Evolutionary conservation across 2,329 filamentous ascomycete genomes (phyloP), one percentile per base, ranked within the genome.

Genomic region (Alternaria conjuncta): DNA sequence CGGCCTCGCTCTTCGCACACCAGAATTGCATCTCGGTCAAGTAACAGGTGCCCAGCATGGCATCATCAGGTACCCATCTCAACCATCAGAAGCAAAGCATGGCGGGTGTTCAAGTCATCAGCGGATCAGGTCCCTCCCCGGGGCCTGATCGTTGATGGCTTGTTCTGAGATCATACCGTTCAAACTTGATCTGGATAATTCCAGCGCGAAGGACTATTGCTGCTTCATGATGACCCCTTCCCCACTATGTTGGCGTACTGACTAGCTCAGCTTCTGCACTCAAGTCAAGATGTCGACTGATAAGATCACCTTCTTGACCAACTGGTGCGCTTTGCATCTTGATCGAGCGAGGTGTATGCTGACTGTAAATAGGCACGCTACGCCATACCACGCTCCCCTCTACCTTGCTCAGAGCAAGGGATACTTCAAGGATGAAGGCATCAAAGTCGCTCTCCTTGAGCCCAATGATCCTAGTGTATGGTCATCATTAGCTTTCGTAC

Each of bases 141-240:
- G 46, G 28, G 23, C 6, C 15, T 30, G 18, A 9, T 50, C 54
- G 53, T 20, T 11, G 30, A 50, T 51, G 46, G 30, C 60, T 64
- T 69, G 67, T 66, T 69, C 67, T 67, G 65, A 69, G 67, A 69
- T 69, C 54, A 69, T 90, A 92, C 89, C 89, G 89, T 86, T 83
- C 84, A 86, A 92, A 93, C 90, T 92, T 92, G 90, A 92, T 91
- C 89, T 91, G 89, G 88, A 89, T 90, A 92, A 92, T 92, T 86
- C 89, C 89, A 92, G 90, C 90, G 91, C 58, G 90, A 92, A 92
- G 90, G 88, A 92, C 88, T 90, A 61, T 47, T 92, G 90, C 90
- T 90, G 90, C 87, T 88, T 88, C 85, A 79, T 68, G 65, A 69
- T 67, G 78, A 45, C 79, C 76, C 75, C 75, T 75, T 67, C 76